These are phyloP conservation scores for Rhodomyrtus psidioides DNA, from an alignment of 441 rosid genomes.

Conservation along the genomic window DNA sequence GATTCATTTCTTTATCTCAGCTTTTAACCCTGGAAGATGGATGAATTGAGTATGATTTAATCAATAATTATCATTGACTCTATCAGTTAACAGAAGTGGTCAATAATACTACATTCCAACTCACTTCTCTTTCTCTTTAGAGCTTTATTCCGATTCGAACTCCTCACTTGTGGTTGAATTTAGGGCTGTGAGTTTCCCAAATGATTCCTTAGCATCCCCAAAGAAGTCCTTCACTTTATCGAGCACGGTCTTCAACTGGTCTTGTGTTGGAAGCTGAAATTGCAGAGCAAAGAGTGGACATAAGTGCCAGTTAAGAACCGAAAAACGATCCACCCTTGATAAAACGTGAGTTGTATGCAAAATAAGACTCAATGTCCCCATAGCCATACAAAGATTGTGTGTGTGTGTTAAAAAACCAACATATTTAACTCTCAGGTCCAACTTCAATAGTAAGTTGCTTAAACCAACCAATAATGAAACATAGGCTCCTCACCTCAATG, in stretches of 20 bases:
- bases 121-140: constrained; percentile 61
- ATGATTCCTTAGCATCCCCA: constrained; percentile 87
- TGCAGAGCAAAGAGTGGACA: not conserved
- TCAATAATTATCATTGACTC: not conserved
- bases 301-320: not conserved
- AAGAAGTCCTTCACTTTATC: constrained; percentile 86
- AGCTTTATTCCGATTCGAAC: constrained; percentile 21
- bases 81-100: not conserved
- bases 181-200: constrained; percentile 65
- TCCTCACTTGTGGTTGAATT: constrained; percentile 32
- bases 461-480: not conserved
- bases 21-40: constrained; percentile 23
- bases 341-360: not conserved
- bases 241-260: constrained; percentile 78
- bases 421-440: not conserved
- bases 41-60: not conserved
- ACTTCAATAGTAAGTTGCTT: not conserved
- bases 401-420: not conserved
- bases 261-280: constrained; percentile 74
- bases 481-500: constrained; percentile 48
- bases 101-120: constrained; percentile 2
- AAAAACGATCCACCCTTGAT: not conserved
- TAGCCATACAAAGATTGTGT: not conserved
- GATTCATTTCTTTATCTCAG: constrained; percentile 8
- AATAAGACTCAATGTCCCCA: not conserved